A percentile compares a stretch with the other conserved stretches of the same genome.
Evolutionary conservation across 2,329 filamentous ascomycete species (phyloP).

Genomic region (Magnaporthales sp.): DNA sequence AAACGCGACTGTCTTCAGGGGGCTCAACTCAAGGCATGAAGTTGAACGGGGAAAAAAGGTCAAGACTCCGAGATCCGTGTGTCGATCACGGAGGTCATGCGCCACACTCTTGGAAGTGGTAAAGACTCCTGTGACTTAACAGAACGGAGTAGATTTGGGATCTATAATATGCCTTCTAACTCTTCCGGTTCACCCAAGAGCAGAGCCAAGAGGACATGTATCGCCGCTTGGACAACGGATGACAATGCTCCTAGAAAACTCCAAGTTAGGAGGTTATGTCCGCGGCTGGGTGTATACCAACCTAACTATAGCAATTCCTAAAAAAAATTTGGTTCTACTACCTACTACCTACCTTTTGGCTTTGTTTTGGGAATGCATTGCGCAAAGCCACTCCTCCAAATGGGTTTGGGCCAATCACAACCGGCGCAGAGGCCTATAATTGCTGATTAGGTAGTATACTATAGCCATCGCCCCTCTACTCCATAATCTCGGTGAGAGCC

Average conservation of each 20-base stretch:
- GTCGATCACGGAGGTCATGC: neutral
- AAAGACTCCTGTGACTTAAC: neutral
- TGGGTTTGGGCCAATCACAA: neutral
- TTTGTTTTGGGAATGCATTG: neutral
- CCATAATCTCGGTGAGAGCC: neutral
- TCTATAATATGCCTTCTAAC: neutral
- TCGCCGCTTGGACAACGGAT: neutral
- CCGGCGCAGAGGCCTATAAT: neutral
- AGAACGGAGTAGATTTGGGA: neutral
- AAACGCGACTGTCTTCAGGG: neutral
- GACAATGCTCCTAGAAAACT: neutral
- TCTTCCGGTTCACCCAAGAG: neutral
- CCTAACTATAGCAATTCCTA: neutral
- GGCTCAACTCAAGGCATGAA: neutral
- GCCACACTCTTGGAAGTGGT: neutral
- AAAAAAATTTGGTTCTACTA: neutral
- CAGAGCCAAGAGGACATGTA: neutral
- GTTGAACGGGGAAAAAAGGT: neutral
- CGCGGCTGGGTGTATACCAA: neutral
- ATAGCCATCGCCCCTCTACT: neutral
- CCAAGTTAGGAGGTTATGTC: neutral
- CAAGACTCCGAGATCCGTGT: neutral
- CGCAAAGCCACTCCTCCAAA: neutral
- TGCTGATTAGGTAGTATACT: neutral
- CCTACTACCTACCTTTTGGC: neutral